Conservation (phyloP, 1,139 yeast genomes). For the Blastobotrys elegans region DNA sequence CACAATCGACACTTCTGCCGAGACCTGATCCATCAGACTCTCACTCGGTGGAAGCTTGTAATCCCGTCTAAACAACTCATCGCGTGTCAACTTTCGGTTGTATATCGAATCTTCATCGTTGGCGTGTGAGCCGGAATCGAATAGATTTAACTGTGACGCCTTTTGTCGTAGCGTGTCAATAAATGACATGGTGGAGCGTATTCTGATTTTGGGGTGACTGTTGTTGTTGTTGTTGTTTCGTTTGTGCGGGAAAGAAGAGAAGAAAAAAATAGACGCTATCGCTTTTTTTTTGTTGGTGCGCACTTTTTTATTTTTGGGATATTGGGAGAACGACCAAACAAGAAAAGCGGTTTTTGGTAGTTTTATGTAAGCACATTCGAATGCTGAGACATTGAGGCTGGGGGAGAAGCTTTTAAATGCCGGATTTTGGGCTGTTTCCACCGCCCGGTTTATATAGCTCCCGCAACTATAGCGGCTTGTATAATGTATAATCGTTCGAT, state of each 20-base stretch:
- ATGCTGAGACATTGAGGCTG: too few relatives aligned
- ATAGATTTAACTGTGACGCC: slow-evolving; percentile 42
- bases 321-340: too few relatives aligned
- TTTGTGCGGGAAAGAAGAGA: too few relatives aligned
- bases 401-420: too few relatives aligned
- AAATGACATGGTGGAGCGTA: slow-evolving; percentile 42
- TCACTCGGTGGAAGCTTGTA: slow-evolving; percentile 71
- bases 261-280: too few relatives aligned
- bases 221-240: not conserved
- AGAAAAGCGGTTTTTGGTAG: too few relatives aligned
- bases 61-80: slow-evolving; percentile 62
- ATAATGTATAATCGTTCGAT: too few relatives aligned
- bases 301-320: too few relatives aligned
- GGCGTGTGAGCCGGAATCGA: slow-evolving; percentile 32
- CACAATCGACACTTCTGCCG: slow-evolving; percentile 60
- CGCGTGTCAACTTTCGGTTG: slow-evolving; percentile 43
- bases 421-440: too few relatives aligned
- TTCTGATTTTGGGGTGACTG: not conserved
- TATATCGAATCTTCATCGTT: slow-evolving; percentile 30
- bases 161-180: slow-evolving; percentile 45
- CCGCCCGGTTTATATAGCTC: too few relatives aligned
- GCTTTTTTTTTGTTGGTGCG: not conserved
- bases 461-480: too few relatives aligned
- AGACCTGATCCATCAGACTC: slow-evolving; percentile 56
- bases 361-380: too few relatives aligned